These are phyloP conservation scores for Penicillium frequentans DNA, from an alignment of 2,329 filamentous ascomycete species.

Conservation along the genomic window DNA sequence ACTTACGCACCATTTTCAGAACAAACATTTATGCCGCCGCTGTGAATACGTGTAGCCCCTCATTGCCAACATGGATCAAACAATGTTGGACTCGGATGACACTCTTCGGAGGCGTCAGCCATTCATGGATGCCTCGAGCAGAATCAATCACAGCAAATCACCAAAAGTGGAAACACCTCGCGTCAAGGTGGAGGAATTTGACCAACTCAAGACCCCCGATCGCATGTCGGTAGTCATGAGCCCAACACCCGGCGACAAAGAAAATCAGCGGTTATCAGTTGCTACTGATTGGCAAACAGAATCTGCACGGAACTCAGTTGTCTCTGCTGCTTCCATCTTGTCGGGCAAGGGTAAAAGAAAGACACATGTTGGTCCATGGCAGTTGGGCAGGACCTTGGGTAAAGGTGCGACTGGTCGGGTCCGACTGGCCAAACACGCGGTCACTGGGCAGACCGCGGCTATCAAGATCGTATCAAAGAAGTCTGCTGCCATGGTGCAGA, in stretches of 20 bases:
- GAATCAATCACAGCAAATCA: slow-evolving; percentile 19
- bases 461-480: slow-evolving; percentile 94
- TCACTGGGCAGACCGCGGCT: slow-evolving; percentile 78
- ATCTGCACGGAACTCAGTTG: slow-evolving; percentile 52
- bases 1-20: neutral
- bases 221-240: slow-evolving; percentile 29
- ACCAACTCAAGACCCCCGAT: slow-evolving; percentile 23
- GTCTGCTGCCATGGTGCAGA: slow-evolving; percentile 75
- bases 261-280: slow-evolving; percentile 56
- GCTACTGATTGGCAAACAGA: slow-evolving; percentile 49
- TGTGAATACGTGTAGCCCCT: neutral
- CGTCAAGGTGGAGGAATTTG: slow-evolving; percentile 13
- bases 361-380: slow-evolving; percentile 90
- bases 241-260: slow-evolving; percentile 33
- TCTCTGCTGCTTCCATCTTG: slow-evolving; percentile 58
- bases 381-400: slow-evolving; percentile 83
- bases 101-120: slow-evolving; percentile 21
- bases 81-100: slow-evolving; percentile 18
- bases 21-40: neutral
- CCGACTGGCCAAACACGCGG: slow-evolving; percentile 75
- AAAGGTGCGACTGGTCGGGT: slow-evolving; percentile 89
- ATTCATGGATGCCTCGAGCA: slow-evolving; percentile 19
- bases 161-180: slow-evolving; percentile 16
- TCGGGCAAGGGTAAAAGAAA: slow-evolving; percentile 58
- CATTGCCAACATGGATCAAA: slow-evolving; percentile 10